Conservation (phyloP, 1,284 basidiomycete species). For the Pseudozyma thailandica region DNA sequence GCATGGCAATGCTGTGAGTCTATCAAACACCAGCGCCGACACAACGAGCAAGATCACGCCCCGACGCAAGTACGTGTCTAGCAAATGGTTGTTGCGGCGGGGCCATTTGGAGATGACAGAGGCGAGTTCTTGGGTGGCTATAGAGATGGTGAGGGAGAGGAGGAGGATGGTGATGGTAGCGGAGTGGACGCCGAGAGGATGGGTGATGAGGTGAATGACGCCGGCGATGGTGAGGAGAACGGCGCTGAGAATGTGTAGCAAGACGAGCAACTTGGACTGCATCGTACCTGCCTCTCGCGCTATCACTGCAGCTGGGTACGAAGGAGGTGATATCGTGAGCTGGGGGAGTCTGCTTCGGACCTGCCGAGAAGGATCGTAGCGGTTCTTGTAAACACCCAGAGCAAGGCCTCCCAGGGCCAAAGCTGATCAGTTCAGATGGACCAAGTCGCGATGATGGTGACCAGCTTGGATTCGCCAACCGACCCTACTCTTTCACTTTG, state of each 20-base stretch:
- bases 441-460: too few relatives aligned
- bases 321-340: background rate
- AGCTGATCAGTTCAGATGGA: too few relatives aligned
- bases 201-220: conserved; percentile 10
- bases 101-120: background rate
- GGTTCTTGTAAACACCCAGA: too few relatives aligned
- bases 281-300: background rate
- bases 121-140: conserved; percentile 12
- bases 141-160: background rate
- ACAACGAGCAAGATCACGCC: conserved; percentile 8
- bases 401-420: too few relatives aligned
- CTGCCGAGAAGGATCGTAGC: background rate
- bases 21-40: conserved; percentile 13
- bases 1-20: conserved; percentile 10
- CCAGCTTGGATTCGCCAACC: too few relatives aligned
- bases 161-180: conserved; percentile 9
- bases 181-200: conserved; percentile 9
- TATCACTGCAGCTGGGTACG: background rate
- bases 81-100: background rate
- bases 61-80: conserved; percentile 4
- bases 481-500: too few relatives aligned
- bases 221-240: background rate
- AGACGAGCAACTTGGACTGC: conserved; percentile 1
- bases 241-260: conserved; percentile 12
- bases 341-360: background rate